Percentiles rank a stretch among this genome's conserved stretches.
phyloP scores from a whole-genome alignment of 805 yeast genomes.

The Saccharomycodes ludwigii region DNA sequence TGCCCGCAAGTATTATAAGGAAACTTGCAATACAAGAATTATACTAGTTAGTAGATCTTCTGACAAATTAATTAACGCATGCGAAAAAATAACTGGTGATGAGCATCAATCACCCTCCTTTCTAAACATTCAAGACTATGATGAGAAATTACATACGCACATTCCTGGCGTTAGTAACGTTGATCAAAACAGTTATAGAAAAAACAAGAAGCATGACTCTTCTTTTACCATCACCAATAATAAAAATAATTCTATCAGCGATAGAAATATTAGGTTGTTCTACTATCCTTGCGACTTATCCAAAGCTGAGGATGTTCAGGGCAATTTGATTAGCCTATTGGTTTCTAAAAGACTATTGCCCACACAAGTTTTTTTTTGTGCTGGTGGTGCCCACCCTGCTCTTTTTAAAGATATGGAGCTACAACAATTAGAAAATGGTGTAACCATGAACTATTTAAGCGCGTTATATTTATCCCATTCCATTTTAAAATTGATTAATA shows the following conservation, averaged over 20 bases:
- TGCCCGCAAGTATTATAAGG: slow-evolving; percentile 40
- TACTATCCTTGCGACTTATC: slow-evolving; percentile 59
- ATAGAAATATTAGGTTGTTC: slow-evolving; percentile 19
- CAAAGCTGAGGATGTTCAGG: slow-evolving; percentile 35
- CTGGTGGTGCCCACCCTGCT: slow-evolving; percentile 76
- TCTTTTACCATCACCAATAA: too few relatives aligned
- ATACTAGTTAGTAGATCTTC: slow-evolving; percentile 70
- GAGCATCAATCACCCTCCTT: slow-evolving; percentile 2
- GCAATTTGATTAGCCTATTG: slow-evolving; percentile 14
- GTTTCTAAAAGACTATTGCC: slow-evolving; percentile 34
- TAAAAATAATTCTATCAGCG: too few relatives aligned
- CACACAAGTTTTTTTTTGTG: slow-evolving; percentile 73
- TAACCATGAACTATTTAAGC: slow-evolving; percentile 59
- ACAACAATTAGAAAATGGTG: slow-evolving; percentile 46
- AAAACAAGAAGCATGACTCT: too few relatives aligned
- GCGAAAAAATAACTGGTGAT: slow-evolving; percentile 26
- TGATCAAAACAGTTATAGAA: not conserved
- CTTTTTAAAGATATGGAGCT: slow-evolving; percentile 56
- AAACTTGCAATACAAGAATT: slow-evolving; percentile 44
- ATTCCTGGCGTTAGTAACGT: not conserved
- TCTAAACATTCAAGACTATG: slow-evolving; percentile 6
- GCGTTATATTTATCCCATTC: slow-evolving; percentile 62
- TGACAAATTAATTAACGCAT: slow-evolving; percentile 39
- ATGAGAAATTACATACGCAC: too few relatives aligned
- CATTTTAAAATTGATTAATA: slow-evolving; percentile 28